phyloP scores from a whole-genome alignment of 495 filamentous ascomycete genomes.

The Penicillium goetzii region DNA sequence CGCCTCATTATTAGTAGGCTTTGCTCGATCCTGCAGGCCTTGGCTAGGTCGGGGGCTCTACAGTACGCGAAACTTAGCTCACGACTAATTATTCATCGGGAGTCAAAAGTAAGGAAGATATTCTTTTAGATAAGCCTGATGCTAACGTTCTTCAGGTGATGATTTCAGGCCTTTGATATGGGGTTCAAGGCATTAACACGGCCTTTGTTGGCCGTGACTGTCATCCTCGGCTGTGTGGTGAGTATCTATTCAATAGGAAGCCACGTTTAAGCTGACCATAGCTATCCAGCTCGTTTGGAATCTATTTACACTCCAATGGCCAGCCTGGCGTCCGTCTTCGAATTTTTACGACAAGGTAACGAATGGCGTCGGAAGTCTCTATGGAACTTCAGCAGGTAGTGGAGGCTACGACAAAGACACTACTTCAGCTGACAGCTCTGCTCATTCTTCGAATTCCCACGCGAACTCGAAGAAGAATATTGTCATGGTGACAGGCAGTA shows the following conservation, averaged over 20 bases:
- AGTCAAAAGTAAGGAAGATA: neutral
- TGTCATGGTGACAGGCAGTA: conserved; percentile 24
- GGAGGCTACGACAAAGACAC: neutral
- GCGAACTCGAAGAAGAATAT: conserved; percentile 8
- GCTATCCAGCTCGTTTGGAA: conserved; percentile 2
- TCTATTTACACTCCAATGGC: neutral
- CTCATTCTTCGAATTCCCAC: neutral
- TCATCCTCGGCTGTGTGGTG: conserved; percentile 4
- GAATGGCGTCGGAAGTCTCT: neutral
- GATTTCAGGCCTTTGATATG: neutral
- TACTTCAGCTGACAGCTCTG: neutral
- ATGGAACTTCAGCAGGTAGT: neutral
- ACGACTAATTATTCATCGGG: neutral
- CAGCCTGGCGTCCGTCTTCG: conserved; percentile 2
- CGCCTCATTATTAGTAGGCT: neutral
- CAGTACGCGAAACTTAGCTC: neutral
- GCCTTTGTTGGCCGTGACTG: neutral
- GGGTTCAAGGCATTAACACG: neutral
- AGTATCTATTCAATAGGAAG: neutral
- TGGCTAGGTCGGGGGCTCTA: neutral
- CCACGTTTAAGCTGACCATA: neutral
- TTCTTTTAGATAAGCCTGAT: neutral
- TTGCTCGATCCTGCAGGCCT: neutral
- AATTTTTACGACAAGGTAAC: neutral
- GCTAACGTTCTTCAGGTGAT: neutral